These are phyloP conservation scores for Mucor ambiguus DNA, from an alignment of 371 early-diverging fungal species.

Conservation along the genomic window DNA sequence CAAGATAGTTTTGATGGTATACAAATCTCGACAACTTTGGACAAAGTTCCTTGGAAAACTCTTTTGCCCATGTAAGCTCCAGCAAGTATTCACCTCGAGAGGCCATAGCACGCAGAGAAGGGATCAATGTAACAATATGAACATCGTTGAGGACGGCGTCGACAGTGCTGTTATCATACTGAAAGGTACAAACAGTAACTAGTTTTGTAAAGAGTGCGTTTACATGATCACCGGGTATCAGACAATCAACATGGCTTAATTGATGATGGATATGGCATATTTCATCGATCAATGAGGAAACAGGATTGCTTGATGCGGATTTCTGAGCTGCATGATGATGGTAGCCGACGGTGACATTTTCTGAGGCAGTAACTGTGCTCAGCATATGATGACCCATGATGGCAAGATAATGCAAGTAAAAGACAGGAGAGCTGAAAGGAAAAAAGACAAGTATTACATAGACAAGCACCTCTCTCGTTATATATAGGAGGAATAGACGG, in stretches of 20 bases:
- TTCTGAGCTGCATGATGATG: slow-evolving; percentile 5
- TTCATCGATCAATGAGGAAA: slow-evolving; percentile 21
- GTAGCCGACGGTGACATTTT: slow-evolving; percentile 1
- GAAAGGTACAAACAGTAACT: slow-evolving; percentile 28
- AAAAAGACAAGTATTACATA: background rate
- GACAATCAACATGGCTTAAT: background rate
- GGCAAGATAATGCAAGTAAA: background rate
- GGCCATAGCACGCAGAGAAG: slow-evolving; percentile 27
- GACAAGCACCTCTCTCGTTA: background rate
- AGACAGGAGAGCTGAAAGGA: background rate
- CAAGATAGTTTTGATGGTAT: slow-evolving; percentile 43
- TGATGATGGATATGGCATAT: slow-evolving; percentile 22
- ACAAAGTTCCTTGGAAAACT: background rate
- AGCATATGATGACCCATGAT: slow-evolving; percentile 14
- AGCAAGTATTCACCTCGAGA: slow-evolving; percentile 35
- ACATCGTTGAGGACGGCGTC: slow-evolving; percentile 17
- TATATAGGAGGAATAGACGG: background rate
- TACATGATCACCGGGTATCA: slow-evolving; percentile 23
- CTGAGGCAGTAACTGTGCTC: background rate
- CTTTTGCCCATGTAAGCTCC: slow-evolving; percentile 31
- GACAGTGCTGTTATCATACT: slow-evolving; percentile 10
- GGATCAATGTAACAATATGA: slow-evolving; percentile 9
- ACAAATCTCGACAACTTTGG: slow-evolving; percentile 27
- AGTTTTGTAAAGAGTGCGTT: slow-evolving; percentile 36
- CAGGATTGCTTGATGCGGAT: background rate